Evolutionary conservation across 1,139 yeast species (phyloP), one percentile per base, ranked within the genome.

Genomic region (Pichia sp.): DNA sequence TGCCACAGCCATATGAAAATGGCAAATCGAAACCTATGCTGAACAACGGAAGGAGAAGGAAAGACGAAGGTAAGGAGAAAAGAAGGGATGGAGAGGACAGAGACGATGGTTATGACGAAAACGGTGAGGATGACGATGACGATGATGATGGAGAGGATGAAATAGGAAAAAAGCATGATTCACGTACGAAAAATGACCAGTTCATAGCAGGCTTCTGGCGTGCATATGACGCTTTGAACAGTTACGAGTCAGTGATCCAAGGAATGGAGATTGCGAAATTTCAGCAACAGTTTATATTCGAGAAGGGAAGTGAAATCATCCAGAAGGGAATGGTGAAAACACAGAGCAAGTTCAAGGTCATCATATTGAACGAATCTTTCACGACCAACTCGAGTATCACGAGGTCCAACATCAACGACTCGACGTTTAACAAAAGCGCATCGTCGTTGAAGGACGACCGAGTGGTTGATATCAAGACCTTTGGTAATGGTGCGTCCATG

Each of bases 201-300:
- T 93, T 97, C 95, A 83, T 92, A 3, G 79, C 81, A 53, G 91
- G 92, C 67, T 95, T 95, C 68, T 93, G 99, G 98, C 78, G 83
- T 36, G 88, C 96, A 14, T 95, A 96, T 95, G 99, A 93, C 71
- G 90, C 98, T 0, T 74, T 92, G 29, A 75, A 71, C 56, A 81
- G 81, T 40, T 77, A 84, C 55, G 88, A 85, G 43, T 69, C 84
- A 7, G 74, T 93, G 33, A 68, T 77, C 43, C 80, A 80, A 53
- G 99, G 98, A 1, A 74, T 92, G 33, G 84, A 81, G 48, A 83
- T 84, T 61, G 98, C 99, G 7, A 90, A 90, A 67, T 69, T 76
- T 42, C 80, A 90, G 55, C 99, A 93, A 67, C 85, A 85, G 63
- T 82, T 89, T n/a, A 83, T 93, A 1, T 95, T 93, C 64, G 78